phyloP scores from a whole-genome alignment of 2,329 filamentous ascomycete genomes.

The Xylariaceae sp. region DNA sequence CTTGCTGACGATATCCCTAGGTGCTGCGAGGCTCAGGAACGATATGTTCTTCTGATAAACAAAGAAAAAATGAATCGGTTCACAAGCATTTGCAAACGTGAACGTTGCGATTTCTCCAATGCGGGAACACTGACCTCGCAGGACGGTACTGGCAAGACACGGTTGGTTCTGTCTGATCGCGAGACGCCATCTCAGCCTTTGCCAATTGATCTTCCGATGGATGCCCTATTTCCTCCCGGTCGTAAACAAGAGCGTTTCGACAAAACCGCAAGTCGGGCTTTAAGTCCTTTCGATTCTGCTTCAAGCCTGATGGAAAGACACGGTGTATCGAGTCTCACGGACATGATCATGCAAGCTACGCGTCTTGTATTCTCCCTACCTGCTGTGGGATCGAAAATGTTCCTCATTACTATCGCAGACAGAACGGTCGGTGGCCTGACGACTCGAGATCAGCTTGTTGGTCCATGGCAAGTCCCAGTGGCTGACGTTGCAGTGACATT shows the following conservation, averaged over 20 bases:
- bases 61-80: conserved; percentile 76
- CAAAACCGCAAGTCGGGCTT: conserved; percentile 19
- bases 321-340: conserved; percentile 55
- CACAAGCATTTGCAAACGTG: conserved; percentile 63
- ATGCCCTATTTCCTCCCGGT: conserved; percentile 28
- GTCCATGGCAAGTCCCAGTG: conserved; percentile 92
- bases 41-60: conserved; percentile 89
- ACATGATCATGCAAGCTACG: conserved; percentile 62
- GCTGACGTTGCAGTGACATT: conserved; percentile 91
- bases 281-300: conserved; percentile 61
- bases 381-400: conserved; percentile 92
- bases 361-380: conserved; percentile 80
- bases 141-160: conserved; percentile 60
- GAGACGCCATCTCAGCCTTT: conserved; percentile 23
- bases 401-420: conserved; percentile 95
- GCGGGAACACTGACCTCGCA: conserved; percentile 72
- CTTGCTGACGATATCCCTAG: conserved; percentile 6
- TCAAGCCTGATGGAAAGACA: conserved; percentile 59
- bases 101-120: conserved; percentile 88
- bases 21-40: conserved; percentile 88
- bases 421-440: conserved; percentile 87
- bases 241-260: conserved; percentile 26
- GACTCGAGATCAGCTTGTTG: conserved; percentile 90
- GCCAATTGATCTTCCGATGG: conserved; percentile 30
- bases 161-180: conserved; percentile 59